phyloP scores from a whole-genome alignment of 331 rosid species.

The Ulmus americana region DNA sequence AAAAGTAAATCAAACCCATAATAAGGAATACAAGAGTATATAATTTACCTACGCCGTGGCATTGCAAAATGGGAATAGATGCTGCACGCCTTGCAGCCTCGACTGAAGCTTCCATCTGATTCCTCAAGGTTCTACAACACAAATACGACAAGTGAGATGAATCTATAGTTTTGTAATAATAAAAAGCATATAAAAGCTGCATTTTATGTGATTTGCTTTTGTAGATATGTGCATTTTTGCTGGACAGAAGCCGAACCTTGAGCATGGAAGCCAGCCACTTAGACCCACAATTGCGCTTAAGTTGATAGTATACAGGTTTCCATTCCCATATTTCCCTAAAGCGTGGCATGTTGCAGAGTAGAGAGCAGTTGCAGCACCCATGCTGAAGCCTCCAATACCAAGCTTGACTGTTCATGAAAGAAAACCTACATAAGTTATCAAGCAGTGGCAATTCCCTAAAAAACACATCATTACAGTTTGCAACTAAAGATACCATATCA shows the following conservation, averaged over 20 bases:
- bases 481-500: not conserved
- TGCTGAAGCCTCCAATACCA: constrained; percentile 91
- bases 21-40: constrained; percentile 11
- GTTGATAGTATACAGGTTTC: constrained; percentile 69
- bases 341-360: constrained; percentile 72
- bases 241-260: constrained; percentile 56
- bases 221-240: constrained; percentile 13
- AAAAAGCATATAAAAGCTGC: constrained; percentile 12
- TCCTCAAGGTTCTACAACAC: constrained; percentile 56
- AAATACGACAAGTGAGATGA: constrained; percentile 18
- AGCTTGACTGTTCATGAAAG: constrained; percentile 61
- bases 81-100: constrained; percentile 78
- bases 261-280: constrained; percentile 99
- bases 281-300: constrained; percentile 70
- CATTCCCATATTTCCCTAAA: constrained; percentile 72
- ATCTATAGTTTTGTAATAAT: constrained; percentile 13
- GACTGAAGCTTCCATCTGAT: constrained; percentile 44
- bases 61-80: constrained; percentile 59
- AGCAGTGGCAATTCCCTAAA: not conserved
- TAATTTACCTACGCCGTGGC: constrained; percentile 77
- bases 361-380: constrained; percentile 96
- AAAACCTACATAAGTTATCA: constrained; percentile 17
- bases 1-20: constrained; percentile 7
- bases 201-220: constrained; percentile 9
- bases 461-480: constrained; percentile 1